Base-by-base conservation (phyloP, 768 basidiomycete genomes). In the Serendipita sp. region DNA sequence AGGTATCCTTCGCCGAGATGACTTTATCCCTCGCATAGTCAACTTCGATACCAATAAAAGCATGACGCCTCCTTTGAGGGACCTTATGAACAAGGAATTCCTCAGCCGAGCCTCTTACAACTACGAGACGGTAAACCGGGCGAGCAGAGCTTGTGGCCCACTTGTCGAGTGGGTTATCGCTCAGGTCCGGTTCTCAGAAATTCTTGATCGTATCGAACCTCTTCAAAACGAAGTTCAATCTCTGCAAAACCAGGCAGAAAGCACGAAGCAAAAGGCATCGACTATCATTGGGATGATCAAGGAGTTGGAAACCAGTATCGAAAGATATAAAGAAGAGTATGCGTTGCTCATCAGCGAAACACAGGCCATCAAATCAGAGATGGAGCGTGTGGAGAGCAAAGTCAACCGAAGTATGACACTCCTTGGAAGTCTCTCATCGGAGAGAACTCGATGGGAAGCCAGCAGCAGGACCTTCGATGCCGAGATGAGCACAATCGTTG, bases 401-500 rank as follows among this genome's bases (percentile, higher is more conserved):
- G 96, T 99, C 40, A 88, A 95, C 72, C 88, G 95, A 67, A 95
- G 92, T 72, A 91, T 98, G 87, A 96, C 86, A 67, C 79, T 98
- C 53, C 79, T 99, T 46, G 88, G 87, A 71, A 95, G 91, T 74
- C 77, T 99, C 69, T 96, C 93, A 6, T 97, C 96, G 0, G 96
- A 99, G 74, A 82, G 91, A 72, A 80, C 81, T 46, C 85, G 96
- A 66, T 99, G 96, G 96, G 93, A 98, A 72, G 76, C 83, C 2
- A 92, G 93, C 37, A 97, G 94, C 73, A 84, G 86, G 60, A 93
- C 93, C 0, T 99, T 99, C 72, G 96, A 97, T 69, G 83, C 86
- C 0, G 95, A 98, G 74, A 98, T 98, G 95, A 88, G 91, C 72
- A 99, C 96, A 46, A 94, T 98, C 67, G 91, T 94, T 40, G 96